Conservation (phyloP, 345 rosid genomes). For the Camelina laxa region DNA sequence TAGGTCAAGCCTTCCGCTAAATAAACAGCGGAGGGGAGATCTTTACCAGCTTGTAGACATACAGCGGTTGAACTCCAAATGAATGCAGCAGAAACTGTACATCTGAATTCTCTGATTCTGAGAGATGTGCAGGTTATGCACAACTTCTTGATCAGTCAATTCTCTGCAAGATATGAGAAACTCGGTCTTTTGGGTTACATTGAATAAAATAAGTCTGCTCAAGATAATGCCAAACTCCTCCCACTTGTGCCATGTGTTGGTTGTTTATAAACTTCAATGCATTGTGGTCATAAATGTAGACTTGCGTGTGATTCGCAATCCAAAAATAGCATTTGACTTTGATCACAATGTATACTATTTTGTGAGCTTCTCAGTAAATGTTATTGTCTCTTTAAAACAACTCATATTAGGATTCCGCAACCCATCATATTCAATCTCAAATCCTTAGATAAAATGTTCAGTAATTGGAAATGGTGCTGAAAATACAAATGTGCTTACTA, state of each 20-base stretch:
- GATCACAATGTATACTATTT: not conserved
- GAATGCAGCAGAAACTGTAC: constrained; percentile 25
- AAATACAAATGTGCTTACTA: not conserved
- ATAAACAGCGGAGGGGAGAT: constrained; percentile 76
- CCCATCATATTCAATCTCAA: not conserved
- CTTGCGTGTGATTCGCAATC: not conserved
- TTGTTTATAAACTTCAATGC: constrained; percentile 11
- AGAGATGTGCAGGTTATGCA: constrained; percentile 26
- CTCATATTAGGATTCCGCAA: not conserved
- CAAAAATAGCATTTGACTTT: not conserved
- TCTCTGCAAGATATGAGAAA: constrained; percentile 8
- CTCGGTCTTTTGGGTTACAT: not conserved
- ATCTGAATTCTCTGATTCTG: constrained; percentile 15
- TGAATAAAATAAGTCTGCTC: not conserved
- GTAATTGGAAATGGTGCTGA: not conserved
- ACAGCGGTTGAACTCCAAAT: constrained; percentile 52
- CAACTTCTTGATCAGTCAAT: constrained; percentile 7
- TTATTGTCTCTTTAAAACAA: not conserved
- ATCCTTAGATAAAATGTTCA: not conserved
- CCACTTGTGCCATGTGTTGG: constrained; percentile 7
- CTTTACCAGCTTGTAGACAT: constrained; percentile 83
- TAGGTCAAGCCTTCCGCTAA: constrained; percentile 77
- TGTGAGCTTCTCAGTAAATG: not conserved
- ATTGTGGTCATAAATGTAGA: not conserved
- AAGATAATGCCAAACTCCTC: not conserved